These are phyloP conservation scores for Sporobolomyces pararoseus DNA, from an alignment of 768 basidiomycete species.

Conservation along the genomic window DNA sequence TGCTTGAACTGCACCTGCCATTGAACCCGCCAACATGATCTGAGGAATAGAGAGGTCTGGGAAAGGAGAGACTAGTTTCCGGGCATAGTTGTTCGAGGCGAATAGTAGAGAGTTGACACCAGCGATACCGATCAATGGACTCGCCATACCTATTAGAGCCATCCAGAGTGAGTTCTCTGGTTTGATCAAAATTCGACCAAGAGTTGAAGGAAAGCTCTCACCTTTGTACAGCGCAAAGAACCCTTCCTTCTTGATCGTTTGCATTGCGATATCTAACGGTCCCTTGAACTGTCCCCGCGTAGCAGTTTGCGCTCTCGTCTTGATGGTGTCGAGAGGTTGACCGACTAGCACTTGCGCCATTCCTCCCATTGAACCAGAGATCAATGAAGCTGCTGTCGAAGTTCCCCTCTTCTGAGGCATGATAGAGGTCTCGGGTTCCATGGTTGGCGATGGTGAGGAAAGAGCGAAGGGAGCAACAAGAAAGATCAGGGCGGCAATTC, in stretches of 20 bases:
- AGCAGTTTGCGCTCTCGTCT: conserved; percentile 51
- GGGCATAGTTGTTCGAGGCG: conserved; percentile 77
- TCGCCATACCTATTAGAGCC: conserved; percentile 67
- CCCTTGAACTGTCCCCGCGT: conserved; percentile 63
- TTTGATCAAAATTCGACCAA: too few relatives aligned
- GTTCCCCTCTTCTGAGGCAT: neutral
- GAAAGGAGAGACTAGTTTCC: conserved; percentile 81
- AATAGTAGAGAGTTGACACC: conserved; percentile 95
- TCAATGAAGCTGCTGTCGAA: conserved; percentile 50
- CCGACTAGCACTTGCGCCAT: conserved; percentile 93
- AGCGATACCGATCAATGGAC: conserved; percentile 84
- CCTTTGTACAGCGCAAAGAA: conserved; percentile 94
- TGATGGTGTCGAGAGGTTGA: conserved; percentile 61
- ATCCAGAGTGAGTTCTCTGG: neutral
- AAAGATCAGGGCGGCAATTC: too few relatives aligned
- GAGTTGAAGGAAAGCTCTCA: conserved; percentile 46
- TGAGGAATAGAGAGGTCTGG: conserved; percentile 74
- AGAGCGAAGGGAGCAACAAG: neutral
- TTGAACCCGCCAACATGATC: conserved; percentile 76
- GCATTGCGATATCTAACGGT: conserved; percentile 80
- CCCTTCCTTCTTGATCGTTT: conserved; percentile 81
- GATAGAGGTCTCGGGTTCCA: conserved; percentile 8
- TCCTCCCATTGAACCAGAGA: conserved; percentile 85
- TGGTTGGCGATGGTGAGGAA: neutral
- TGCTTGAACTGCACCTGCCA: conserved; percentile 89